Conservation (phyloP, 805 yeast species). For the Metschnikowia picachoensis region DNA sequence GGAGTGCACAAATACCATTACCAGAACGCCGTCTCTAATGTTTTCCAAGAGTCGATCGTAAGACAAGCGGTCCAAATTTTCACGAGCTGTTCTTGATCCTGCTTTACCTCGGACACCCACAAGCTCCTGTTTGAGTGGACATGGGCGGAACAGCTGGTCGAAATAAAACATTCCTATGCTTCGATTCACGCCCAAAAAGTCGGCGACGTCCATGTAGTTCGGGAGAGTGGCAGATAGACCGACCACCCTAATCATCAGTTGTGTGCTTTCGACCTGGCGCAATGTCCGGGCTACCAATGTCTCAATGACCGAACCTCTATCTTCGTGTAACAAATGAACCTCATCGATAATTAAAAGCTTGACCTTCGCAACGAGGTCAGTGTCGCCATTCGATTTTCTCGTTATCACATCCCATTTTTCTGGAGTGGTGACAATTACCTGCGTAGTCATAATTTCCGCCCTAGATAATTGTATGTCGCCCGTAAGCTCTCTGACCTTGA, state of each 20-base stretch:
- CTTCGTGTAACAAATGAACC: constrained; percentile 94
- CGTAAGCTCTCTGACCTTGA: constrained; percentile 81
- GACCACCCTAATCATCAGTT: constrained; percentile 41
- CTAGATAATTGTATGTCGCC: constrained; percentile 93
- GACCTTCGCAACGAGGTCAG: constrained; percentile 57
- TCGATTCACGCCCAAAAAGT: constrained; percentile 86
- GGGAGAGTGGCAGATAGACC: constrained; percentile 21
- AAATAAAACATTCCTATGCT: constrained; percentile 91
- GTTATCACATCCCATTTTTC: constrained; percentile 97
- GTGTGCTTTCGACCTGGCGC: constrained; percentile 92
- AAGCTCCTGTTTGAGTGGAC: constrained; percentile 84
- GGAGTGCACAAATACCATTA: constrained; percentile 95
- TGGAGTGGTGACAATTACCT: constrained; percentile 89
- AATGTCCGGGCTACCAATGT: constrained; percentile 70
- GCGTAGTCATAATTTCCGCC: constrained; percentile 75
- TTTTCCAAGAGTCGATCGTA: constrained; percentile 73
- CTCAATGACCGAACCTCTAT: constrained; percentile 96
- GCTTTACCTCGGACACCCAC: constrained; percentile 85
- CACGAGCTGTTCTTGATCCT: constrained; percentile 67
- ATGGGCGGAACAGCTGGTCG: constrained; percentile 90
- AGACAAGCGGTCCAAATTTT: constrained; percentile 68
- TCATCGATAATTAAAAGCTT: constrained; percentile 89
- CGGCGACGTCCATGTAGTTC: constrained; percentile 59
- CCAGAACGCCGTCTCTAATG: constrained; percentile 72
- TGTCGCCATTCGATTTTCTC: constrained; percentile 73